Base-by-base conservation (phyloP, 73 alveolate genomes). In the Loxodes magnus region DNA sequence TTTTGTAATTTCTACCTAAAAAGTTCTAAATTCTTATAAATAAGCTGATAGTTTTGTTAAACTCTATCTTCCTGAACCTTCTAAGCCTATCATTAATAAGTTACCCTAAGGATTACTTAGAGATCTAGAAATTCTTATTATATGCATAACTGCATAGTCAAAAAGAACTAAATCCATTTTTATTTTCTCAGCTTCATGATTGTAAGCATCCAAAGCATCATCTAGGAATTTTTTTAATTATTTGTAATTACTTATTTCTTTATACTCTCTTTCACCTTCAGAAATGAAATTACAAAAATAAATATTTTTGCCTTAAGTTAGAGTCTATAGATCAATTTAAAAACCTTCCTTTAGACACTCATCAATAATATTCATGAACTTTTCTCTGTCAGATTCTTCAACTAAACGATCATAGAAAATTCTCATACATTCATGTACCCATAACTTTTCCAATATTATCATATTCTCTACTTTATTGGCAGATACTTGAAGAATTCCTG, bases 381-480 rank as follows among this genome's bases (percentile, higher is more conserved):
- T 51, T 22, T 55, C 56, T 39, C 66, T 64, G 64, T 88, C 97
- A 53, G 67, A 71, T 35, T 75, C 71, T 49, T 60, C 57, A 23
- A 88, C 66, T 50, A 88, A 64, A 51, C 97, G 56, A 67, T 88
- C 97, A 14, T 94, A 94, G 44, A 83, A 88, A 2, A 88, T 94
- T 57, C 95, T 59, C 48, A 71, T 74, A 77, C 78, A 71, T 60
- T 88, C 97, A 62, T 88, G 97, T 49, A 67, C 70, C 97, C 97
- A 88, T 16, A 88, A 71, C 61, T 90, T 60, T 6, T 82, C 82
- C 31, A 88, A 49, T 42, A 78, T 85, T 43, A 60, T 64, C 9
- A 59, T 64, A 30, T 64, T 64, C 4, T 61, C 56, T 22, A 81
- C 56, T 49, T 75, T 67, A 51, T 65, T 77, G 34, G 74, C 20